Evolutionary conservation across 768 basidiomycete species (phyloP).

Genomic region (Lactarius psammicola): DNA sequence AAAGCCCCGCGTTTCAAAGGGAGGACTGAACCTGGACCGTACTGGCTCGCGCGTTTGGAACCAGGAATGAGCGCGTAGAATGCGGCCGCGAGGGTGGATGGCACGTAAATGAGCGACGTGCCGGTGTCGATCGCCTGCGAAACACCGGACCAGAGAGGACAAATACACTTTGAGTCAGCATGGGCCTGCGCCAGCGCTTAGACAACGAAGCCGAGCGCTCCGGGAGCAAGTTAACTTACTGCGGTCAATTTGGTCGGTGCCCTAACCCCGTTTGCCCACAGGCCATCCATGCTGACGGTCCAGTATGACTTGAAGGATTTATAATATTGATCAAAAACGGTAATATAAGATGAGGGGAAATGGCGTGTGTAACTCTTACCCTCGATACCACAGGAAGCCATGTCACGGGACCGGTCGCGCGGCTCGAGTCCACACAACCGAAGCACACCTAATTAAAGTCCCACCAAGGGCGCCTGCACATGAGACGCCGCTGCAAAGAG

Average conservation of each 20-base stretch:
- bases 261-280: slow-evolving; percentile 37
- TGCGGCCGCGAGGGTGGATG: slow-evolving; percentile 40
- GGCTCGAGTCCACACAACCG: slow-evolving; percentile 43
- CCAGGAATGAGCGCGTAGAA: slow-evolving; percentile 58
- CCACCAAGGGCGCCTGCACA: no score
- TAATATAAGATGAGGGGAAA: background rate
- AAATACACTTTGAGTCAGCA: background rate
- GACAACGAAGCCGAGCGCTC: background rate
- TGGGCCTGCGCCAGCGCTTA: background rate
- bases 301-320: slow-evolving; percentile 51
- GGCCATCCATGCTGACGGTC: slow-evolving; percentile 50
- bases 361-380: slow-evolving; percentile 24
- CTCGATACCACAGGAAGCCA: slow-evolving; percentile 43
- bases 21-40: slow-evolving; percentile 41
- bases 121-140: slow-evolving; percentile 65
- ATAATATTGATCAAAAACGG: background rate
- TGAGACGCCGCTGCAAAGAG: background rate
- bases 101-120: slow-evolving; percentile 62
- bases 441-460: slow-evolving; percentile 39
- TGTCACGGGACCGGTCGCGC: slow-evolving; percentile 37
- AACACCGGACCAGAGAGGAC: background rate
- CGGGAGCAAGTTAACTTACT: slow-evolving; percentile 33
- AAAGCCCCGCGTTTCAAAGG: background rate
- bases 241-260: slow-evolving; percentile 37
- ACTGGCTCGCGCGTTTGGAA: slow-evolving; percentile 41